Evolutionary conservation across 176 grass and related monocot genomes (phyloP), one percentile per base, ranked within the genome.

Genomic region (Triticum urartu): DNA sequence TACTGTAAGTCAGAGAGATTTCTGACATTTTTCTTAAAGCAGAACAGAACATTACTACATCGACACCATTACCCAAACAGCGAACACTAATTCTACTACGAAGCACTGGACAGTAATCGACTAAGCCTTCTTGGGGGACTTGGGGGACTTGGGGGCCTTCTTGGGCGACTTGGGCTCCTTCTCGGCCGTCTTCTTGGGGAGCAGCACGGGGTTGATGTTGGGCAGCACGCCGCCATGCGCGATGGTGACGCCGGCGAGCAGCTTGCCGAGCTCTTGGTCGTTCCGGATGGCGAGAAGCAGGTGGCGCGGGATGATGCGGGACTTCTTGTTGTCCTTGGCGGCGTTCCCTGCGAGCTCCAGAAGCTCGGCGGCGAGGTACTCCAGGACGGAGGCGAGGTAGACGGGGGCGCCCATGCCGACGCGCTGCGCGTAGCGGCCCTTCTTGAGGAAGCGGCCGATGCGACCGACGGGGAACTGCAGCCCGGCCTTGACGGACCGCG

Each of bases 401-500:
- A 87, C 85, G 6, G 89, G 81, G 26, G 85, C 89, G 9, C 85
- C 80, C 6, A 85, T 63, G 12, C 81, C 85, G 15, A 90, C 79
- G 72, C 89, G 89, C 26, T 86, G 62, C 11, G 84, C 79, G 64
- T 90, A 90, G 2, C 68, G 68, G 6, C 93, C 93, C 26, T 90
- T 90, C 90, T 94, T 94, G 9, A 94, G 90, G 87, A 28, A 94
- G 21, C 93, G 93, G 0, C 90, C 90, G 68, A 94, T 89, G 13
- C 93, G 90, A 15, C 93, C 90, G 68, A 94, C 90, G 38, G 92
- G 92, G 82, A 92, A 94, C 87, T 94, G 87, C 60, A 94, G 92
- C 5, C 90, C 90, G 17, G 92, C 92, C 79, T 92, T 94, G n/a
- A 83, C 32, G 7, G 81, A 83, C 1, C 81, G 66, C 33, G 81